A percentile compares a stretch with the other conserved stretches of the same genome.
These are phyloP conservation scores for Thelephora aurantiotincta DNA, from an alignment of 768 basidiomycete genomes.

Conservation along the genomic window DNA sequence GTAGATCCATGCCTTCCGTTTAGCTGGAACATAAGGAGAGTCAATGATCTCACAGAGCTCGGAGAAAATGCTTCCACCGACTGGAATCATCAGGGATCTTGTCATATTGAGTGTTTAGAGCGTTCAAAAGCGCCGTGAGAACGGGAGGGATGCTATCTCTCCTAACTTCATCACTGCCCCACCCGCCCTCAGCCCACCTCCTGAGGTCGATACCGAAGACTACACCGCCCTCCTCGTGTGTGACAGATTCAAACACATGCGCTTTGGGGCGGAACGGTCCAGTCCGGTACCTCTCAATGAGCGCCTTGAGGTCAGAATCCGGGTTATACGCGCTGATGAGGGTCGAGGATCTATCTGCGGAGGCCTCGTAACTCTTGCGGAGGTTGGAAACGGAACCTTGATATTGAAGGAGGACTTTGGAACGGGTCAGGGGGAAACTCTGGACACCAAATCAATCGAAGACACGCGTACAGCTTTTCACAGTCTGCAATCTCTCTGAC, in stretches of 20 bases:
- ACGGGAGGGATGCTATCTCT: slow-evolving; percentile 62
- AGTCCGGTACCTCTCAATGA: slow-evolving; percentile 87
- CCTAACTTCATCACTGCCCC: slow-evolving; percentile 27
- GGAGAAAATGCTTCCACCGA: slow-evolving; percentile 18
- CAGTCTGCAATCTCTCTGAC: slow-evolving; percentile 62
- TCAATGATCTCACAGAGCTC: not conserved
- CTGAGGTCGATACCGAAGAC: slow-evolving; percentile 87
- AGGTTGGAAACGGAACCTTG: slow-evolving; percentile 67
- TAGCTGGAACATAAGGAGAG: slow-evolving; percentile 34
- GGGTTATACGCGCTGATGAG: slow-evolving; percentile 79
- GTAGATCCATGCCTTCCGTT: slow-evolving; percentile 88
- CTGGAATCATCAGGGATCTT: slow-evolving; percentile 49
- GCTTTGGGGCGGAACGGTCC: slow-evolving; percentile 84
- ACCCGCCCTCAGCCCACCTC: slow-evolving; percentile 76
- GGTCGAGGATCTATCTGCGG: slow-evolving; percentile 56
- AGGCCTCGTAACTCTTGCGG: slow-evolving; percentile 49
- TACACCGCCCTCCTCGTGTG: slow-evolving; percentile 73
- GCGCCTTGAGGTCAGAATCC: slow-evolving; percentile 70
- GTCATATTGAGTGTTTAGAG: slow-evolving; percentile 47
- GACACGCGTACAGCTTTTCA: slow-evolving; percentile 56
- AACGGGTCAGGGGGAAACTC: not conserved
- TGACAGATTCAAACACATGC: slow-evolving; percentile 75
- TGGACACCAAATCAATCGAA: not conserved
- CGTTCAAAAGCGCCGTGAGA: slow-evolving; percentile 48
- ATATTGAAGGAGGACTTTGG: slow-evolving; percentile 68